These are phyloP conservation scores for Symbiodinium natans DNA, from an alignment of 73 alveolate species.

Conservation along the genomic window DNA sequence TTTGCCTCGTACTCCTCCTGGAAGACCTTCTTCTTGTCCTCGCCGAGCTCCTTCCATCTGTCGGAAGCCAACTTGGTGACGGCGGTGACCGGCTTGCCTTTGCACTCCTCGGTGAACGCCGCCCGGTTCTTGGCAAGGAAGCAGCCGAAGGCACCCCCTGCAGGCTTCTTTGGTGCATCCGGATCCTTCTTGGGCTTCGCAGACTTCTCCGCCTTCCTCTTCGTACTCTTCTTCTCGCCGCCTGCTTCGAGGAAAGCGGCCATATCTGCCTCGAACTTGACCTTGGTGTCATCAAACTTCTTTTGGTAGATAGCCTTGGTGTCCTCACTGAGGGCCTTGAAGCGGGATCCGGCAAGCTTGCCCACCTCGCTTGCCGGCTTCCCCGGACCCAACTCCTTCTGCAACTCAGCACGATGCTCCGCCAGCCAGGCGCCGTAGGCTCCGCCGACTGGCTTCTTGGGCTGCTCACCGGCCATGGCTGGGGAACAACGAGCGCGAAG, in stretches of 20 bases:
- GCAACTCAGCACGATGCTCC: constrained; percentile 16
- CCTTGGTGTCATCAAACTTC: constrained; percentile 16
- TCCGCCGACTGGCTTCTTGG: background rate
- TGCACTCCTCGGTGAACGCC: constrained; percentile 24
- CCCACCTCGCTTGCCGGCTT: background rate
- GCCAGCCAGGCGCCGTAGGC: constrained; percentile 2
- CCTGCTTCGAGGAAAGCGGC: background rate
- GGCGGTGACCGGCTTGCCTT: constrained; percentile 42
- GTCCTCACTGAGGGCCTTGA: background rate
- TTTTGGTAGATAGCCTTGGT: constrained; percentile 19
- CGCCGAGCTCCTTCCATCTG: constrained; percentile 52
- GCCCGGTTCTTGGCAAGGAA: constrained; percentile 62
- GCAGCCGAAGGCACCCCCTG: constrained; percentile 25
- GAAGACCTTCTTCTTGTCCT: constrained; percentile 39
- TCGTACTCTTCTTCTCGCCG: constrained; percentile 18
- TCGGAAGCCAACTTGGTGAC: constrained; percentile 56
- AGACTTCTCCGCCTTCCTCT: background rate
- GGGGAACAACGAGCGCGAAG: background rate
- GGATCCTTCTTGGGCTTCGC: constrained; percentile 16
- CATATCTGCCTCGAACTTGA: constrained; percentile 8
- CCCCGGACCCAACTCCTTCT: background rate
- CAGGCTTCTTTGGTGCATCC: constrained; percentile 26
- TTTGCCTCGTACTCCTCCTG: constrained; percentile 41
- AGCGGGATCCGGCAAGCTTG: constrained; percentile 1
- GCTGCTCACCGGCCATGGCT: background rate